phyloP scores from a whole-genome alignment of 805 yeast species.

The Wickerhamia fluorescens region DNA sequence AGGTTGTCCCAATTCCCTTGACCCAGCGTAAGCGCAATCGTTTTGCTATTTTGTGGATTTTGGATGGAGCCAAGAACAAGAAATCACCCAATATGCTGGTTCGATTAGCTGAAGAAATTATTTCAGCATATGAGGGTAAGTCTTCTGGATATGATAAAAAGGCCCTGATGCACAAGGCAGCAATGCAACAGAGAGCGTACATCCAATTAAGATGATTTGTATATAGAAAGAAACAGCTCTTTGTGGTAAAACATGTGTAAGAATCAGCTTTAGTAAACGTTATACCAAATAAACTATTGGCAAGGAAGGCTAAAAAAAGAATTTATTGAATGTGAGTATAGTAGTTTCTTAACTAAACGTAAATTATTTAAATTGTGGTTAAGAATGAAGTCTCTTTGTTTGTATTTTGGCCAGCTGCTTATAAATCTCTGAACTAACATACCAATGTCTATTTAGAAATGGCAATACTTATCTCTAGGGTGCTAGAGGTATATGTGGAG shows the following conservation, averaged over 20 bases:
- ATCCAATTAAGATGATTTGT: slow-evolving; percentile 28
- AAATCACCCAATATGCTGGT: slow-evolving; percentile 78
- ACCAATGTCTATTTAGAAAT: no score
- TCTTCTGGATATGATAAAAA: slow-evolving; percentile 81
- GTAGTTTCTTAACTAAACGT: no score
- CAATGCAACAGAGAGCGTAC: slow-evolving; percentile 83
- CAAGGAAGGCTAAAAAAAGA: no score
- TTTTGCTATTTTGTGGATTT: slow-evolving; percentile 84
- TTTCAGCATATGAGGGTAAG: slow-evolving; percentile 69
- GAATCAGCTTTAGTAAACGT: no score
- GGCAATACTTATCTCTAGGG: no score
- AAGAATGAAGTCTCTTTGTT: background rate
- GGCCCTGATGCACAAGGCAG: slow-evolving; percentile 74
- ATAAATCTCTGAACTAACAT: no score
- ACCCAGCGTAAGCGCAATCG: slow-evolving; percentile 76
- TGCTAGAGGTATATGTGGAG: no score
- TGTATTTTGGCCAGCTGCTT: no score
- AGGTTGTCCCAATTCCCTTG: slow-evolving; percentile 76
- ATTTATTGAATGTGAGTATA: no score
- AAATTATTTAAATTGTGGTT: slow-evolving; percentile 1
- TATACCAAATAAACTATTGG: no score
- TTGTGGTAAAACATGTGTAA: no score
- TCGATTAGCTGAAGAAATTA: slow-evolving; percentile 83
- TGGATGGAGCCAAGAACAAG: slow-evolving; percentile 77
- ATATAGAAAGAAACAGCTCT: no score